Base-by-base conservation (phyloP, 2,329 filamentous ascomycete species). In the Venturia oleaginea region DNA sequence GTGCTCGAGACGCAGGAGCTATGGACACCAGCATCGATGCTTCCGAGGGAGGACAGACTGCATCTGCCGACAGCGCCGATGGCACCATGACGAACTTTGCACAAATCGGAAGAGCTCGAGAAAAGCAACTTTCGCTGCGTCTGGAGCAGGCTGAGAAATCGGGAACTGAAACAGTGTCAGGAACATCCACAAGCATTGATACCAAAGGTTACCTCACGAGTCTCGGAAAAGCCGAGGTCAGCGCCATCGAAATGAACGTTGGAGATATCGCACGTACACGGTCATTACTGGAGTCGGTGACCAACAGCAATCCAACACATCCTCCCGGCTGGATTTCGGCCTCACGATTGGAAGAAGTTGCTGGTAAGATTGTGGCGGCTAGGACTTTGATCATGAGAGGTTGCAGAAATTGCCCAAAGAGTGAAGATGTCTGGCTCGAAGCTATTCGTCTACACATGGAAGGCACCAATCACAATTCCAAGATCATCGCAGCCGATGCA, bases 41-140 rank as follows among this genome's bases (percentile, higher is more conserved):
- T 13, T 91, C 95, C 43, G 92, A 96, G 66, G 72, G 70, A 0
- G 71, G 86, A 1, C 75, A 78, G 1, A 76, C 81, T n/a, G 78
- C 81, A 59, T 77, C 75, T 34, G 69, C 71, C 24, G 83, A 87
- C 65, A 77, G 75, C 61, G 74, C 77, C 2, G 92, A 96, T 71
- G 92, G 93, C 2, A 96, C 92, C 1, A 94, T 96, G 85, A 99
- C 93, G 13, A 97, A 99, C 74, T 99, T 99, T 74, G 93, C 93
- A 55, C 90, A 96, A 75, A 97, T 99, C 67, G 94, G 95, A 76
- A 92, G 92, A 55, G 95, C 94, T 24, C 87, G 94, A 78, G 91
- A 97, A 79, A 97, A 96, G 76, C 94, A 97, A 48, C 83, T 99
- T 63, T 89, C 96, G 74, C 93, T 95, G n/a, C 87, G 91, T 69